Evolutionary conservation across 140 eudicot genomes (phyloP), one percentile per base, ranked within the genome.

Genomic region (Stevia rebaudiana): DNA sequence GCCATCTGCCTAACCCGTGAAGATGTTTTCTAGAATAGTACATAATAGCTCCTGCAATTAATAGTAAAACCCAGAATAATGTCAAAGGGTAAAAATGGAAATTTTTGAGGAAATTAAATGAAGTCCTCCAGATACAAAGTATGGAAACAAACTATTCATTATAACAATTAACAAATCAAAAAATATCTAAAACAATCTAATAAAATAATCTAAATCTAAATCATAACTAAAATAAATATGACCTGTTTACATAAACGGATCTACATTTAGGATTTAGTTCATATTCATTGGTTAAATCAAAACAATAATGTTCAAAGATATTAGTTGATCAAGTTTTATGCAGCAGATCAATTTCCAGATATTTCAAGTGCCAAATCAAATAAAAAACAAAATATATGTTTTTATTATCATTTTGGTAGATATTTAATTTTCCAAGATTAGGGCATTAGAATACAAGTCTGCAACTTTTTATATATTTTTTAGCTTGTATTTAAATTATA

Each of bases 1-100:
- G 85, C 96, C 96, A 88, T 62, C 98, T 65, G 74, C 95, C 90
- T 72, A 92, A 44, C 9, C 98, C 98, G 5, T 95, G 95, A 63
- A 92, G 89, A 74, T 85, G 79, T 46, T 88, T 92, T 55, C 73
- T 77, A 36, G 77, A 68, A 58, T 88, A 88, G 69, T 85, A 76
- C 85, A 92, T 88, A 51, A 92, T 83, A 16, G 95, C 95, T 41
- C 96, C 95, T 30, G 80, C 62, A 47, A 84, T 28, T 11, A 67
- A 39, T 15, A 67, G 6, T 17, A 58, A 64, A 25, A 53, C 0
- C 25, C 16, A 2, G 30, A 56, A 56, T 19, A 18, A 69, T 25
- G 16, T 57, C 6, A 42, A 69, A 55, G 33, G 57, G 57, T 6
- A 24, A 22, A 35, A 36, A n/a, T 30, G 44, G 28, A 11, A 37